A percentile compares a stretch with the other conserved stretches of the same genome.
phyloP scores from a whole-genome alignment of 2,329 filamentous ascomycete genomes.

The Pyrenophora seminiperda region DNA sequence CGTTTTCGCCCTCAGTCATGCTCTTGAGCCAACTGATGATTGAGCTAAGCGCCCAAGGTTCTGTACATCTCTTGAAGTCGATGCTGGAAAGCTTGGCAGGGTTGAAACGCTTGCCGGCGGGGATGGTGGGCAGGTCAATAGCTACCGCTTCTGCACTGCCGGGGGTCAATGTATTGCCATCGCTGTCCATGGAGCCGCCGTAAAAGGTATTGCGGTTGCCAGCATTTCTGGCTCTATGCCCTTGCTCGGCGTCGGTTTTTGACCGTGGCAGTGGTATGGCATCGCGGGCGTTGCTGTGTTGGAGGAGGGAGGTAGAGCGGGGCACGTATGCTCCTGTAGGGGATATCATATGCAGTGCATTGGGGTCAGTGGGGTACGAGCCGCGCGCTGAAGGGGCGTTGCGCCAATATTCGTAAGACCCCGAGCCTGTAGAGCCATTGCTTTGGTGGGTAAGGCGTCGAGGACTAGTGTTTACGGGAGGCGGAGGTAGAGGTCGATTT shows the following conservation, averaged over 20 bases:
- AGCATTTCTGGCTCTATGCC: constrained; percentile 49
- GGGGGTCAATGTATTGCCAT: constrained; percentile 63
- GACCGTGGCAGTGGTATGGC: constrained; percentile 84
- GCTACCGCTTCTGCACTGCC: constrained; percentile 58
- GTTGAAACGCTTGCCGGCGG: constrained; percentile 79
- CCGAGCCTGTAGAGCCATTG: constrained; percentile 37
- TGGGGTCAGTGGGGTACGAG: constrained; percentile 42
- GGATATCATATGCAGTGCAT: constrained; percentile 39
- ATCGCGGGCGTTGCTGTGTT: constrained; percentile 78
- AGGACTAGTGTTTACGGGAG: constrained; percentile 62
- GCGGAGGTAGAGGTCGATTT: constrained; percentile 64
- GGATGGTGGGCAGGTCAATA: constrained; percentile 84
- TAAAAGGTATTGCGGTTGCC: constrained; percentile 45
- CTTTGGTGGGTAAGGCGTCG: constrained; percentile 52
- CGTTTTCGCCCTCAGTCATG: constrained; percentile 88
- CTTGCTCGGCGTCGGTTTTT: constrained; percentile 86
- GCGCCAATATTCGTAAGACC: constrained; percentile 55
- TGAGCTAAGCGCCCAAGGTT: constrained; percentile 93
- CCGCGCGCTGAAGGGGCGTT: constrained; percentile 38
- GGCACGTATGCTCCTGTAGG: constrained; percentile 43
- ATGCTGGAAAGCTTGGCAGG: constrained; percentile 78
- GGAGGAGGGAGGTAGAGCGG: constrained; percentile 69
- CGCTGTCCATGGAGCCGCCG: constrained; percentile 41
- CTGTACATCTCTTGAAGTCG: constrained; percentile 82
- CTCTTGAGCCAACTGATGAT: constrained; percentile 84